Evolutionary conservation across 202 grass and related monocot species (phyloP), one percentile per base, ranked within the genome.

Genomic region (Schoenoplectus tabernaemontani): DNA sequence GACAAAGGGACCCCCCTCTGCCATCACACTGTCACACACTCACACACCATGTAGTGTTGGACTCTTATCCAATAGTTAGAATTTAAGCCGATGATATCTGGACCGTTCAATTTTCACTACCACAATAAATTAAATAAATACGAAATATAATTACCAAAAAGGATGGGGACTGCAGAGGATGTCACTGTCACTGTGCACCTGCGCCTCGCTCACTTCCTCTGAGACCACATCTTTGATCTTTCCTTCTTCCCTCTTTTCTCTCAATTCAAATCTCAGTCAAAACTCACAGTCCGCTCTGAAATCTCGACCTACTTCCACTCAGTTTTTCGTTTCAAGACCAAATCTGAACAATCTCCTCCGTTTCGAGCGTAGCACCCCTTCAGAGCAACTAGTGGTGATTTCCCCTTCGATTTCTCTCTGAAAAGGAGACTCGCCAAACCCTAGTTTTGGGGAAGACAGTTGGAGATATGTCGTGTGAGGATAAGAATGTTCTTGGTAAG

Each of bases 181-280:
- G 30, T n/a, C n/a, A n/a, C n/a, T n/a, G 1, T 2, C 24, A 50
- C 43, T 30, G 42, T 32, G 13, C 68, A 9, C 13, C 43, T 75
- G 69, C 15, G 69, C 13, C 69, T 70, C 20, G 24, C 68, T 72
- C 43, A 28, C 44, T 73, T 26, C 12, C 43, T 32, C 69, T 34
- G 8, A 5, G 9, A 15, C 13, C 24, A 0, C 0, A 4, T 15
- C 15, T 13, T 62, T 5, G 7, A 3, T 59, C 57, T 62, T 30
- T 63, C 11, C 17, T 68, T n/a, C 57, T 79, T 64, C 78, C 58
- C 58, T 80, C 78, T 80, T 64, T 36, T 80, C 78, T 80, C 42
- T 19, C 34, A 34, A 80, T 80, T 80, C 78, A 80, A 80, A 80
- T 80, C n/a, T n/a, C n/a, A n/a, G n/a, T n/a, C n/a, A n/a, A n/a